These are phyloP conservation scores for Canavalia gladiata DNA, from an alignment of 306 rosid species.

Conservation along the genomic window DNA sequence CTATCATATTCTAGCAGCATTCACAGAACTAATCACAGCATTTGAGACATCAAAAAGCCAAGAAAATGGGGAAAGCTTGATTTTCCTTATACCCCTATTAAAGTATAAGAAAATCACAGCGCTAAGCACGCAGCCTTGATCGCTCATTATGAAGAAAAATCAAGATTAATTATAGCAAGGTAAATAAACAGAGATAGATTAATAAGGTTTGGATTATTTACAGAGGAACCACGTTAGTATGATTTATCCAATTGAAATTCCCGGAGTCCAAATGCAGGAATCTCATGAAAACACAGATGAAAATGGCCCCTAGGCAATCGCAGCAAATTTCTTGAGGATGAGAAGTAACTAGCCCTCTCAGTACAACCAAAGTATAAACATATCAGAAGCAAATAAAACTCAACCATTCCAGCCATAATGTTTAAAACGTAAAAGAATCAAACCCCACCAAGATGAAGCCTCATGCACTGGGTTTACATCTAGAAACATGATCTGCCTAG, in stretches of 20 bases:
- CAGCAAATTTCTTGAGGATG: slow-evolving; percentile 50
- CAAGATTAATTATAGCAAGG: not conserved
- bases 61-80: not conserved
- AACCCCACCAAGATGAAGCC: not conserved
- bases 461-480: no score
- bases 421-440: slow-evolving; percentile 1
- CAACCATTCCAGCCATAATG: slow-evolving; percentile 3
- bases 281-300: slow-evolving; percentile 37
- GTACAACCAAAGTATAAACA: not conserved
- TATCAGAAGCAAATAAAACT: slow-evolving; percentile 4
- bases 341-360: slow-evolving; percentile 25
- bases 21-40: not conserved
- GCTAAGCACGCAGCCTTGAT: not conserved
- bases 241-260: not conserved
- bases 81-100: not conserved
- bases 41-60: not conserved
- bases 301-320: slow-evolving; percentile 41
- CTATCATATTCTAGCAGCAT: slow-evolving; percentile 43
- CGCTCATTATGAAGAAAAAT: slow-evolving; percentile 15
- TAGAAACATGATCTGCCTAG: no score
- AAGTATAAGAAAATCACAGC: no score
- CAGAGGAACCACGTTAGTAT: slow-evolving; percentile 43
- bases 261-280: slow-evolving; percentile 47
- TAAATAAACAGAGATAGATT: not conserved
- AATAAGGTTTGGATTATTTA: not conserved